Evolutionary conservation across 805 yeast species (phyloP), one percentile per base, ranked within the genome.

Genomic region (Nematodospora valgi): DNA sequence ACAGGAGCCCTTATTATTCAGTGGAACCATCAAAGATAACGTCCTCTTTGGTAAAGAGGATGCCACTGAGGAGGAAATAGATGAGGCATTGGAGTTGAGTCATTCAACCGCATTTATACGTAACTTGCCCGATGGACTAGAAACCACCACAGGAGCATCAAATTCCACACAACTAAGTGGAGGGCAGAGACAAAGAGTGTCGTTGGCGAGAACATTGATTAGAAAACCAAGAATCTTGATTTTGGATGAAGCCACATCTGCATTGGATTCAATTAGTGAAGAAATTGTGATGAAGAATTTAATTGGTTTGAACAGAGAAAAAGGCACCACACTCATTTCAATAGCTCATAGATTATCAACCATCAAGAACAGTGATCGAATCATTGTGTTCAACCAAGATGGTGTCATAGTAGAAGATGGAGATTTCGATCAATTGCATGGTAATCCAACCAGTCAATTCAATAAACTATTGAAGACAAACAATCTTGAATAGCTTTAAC

Each of bases 211-310:
- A 41, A 86, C 96, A 0, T 69, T 91, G 34, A 70, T 91, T 34
- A 68, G 85, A 34, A 72, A 80, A 29, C 97, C 98, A 2, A 71
- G 81, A 5, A 71, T 91, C n/a, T 63, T 91, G 39, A 78, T 91
- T 21, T 62, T 91, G 39, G 98, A 91, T 56, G 98, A 91, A 56
- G 96, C 97, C 10, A 91, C 98, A 0, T 85, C 95, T 22, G 97
- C 97, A 0, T 65, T 91, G 34, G 98, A 91, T 53, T 78, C 94
- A 9, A 85, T 84, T 37, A 82, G 89, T 47, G 98, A 91, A 53
- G 81, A 83, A 47, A 76, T 86, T 3, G 94, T 91, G 26, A 86
- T 87, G 54, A 74, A 73, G 33, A 86, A 94, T 6, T 62, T 91
- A 41, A 54, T 65, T 20, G 57, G 69, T 32, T 68, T 93, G 41